phyloP scores from a whole-genome alignment of 129 eudicot genomes.

The Lactuca sativa region DNA sequence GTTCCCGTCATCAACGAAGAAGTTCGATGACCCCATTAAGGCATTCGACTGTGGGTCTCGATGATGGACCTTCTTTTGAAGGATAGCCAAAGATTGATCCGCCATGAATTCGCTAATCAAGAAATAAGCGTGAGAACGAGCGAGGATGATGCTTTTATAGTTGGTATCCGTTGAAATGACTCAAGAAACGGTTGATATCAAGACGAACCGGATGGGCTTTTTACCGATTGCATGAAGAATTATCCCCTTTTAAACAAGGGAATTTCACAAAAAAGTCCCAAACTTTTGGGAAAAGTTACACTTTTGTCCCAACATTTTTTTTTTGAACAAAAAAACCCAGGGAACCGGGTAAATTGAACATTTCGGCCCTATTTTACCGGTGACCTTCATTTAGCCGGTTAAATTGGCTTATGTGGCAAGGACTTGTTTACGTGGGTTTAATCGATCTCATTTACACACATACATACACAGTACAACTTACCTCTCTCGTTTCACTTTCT shows the following conservation, averaged over 20 bases:
- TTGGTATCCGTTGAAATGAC: conserved; percentile 9
- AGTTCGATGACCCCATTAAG: conserved; percentile 14
- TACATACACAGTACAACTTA: no score
- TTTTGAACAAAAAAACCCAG: no score
- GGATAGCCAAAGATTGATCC: conserved; percentile 9
- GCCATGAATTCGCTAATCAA: conserved; percentile 18
- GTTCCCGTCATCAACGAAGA: conserved; percentile 1
- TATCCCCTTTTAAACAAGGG: background rate
- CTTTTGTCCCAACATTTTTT: no score
- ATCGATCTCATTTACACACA: no score
- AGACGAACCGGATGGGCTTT: background rate
- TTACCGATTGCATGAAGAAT: background rate
- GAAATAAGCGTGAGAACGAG: conserved; percentile 14
- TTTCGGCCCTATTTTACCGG: no score
- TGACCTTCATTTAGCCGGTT: no score
- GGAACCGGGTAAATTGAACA: no score
- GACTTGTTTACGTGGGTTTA: no score
- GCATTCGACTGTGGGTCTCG: conserved; percentile 10
- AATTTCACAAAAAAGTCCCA: no score
- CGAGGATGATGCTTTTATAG: background rate
- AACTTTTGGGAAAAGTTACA: no score
- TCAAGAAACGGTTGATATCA: conserved; percentile 15
- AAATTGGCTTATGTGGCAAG: no score
- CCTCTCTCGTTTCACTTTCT: no score
- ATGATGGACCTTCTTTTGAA: conserved; percentile 1